A percentile compares a stretch with the other conserved stretches of the same genome.
Evolutionary conservation across 2,329 filamentous ascomycete genomes (phyloP).

Genomic region (Penicillium sp.): DNA sequence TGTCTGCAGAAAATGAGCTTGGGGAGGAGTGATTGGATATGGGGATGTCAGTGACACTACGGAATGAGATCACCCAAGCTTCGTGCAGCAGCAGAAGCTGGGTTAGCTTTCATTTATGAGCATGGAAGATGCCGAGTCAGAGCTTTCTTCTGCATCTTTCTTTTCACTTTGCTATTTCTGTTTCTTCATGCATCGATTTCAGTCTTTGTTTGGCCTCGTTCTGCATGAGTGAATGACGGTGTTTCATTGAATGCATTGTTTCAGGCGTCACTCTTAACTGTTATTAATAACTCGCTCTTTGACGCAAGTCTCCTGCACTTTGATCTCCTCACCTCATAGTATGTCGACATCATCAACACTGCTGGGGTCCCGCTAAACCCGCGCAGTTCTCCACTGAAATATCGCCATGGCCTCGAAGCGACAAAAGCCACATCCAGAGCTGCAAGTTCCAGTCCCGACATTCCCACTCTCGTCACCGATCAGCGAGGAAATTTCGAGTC

Average conservation of each 20-base stretch:
- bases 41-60: neutral
- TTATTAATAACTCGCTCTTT: constrained; percentile 15
- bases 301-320: neutral
- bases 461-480: constrained; percentile 45
- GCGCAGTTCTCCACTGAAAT: neutral
- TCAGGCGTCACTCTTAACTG: constrained; percentile 8
- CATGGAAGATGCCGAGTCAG: constrained; percentile 4
- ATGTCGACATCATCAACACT: neutral
- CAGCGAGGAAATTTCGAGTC: constrained; percentile 39
- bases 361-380: neutral
- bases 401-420: constrained; percentile 22
- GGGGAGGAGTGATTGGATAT: constrained; percentile 11
- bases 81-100: neutral
- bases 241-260: constrained; percentile 20
- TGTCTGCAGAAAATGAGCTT: constrained; percentile 13
- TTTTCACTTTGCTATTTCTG: neutral
- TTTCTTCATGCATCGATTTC: neutral
- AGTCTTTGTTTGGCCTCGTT: neutral
- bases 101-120: neutral
- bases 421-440: constrained; percentile 24
- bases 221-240: constrained; percentile 9
- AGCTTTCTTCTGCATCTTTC: constrained; percentile 9
- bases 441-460: constrained; percentile 32
- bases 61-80: constrained; percentile 6
- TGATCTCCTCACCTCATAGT: constrained; percentile 2